Evolutionary conservation across 2,329 filamentous ascomycete genomes (phyloP).

Genomic region (Zelopaecilomyces penicillatus): DNA sequence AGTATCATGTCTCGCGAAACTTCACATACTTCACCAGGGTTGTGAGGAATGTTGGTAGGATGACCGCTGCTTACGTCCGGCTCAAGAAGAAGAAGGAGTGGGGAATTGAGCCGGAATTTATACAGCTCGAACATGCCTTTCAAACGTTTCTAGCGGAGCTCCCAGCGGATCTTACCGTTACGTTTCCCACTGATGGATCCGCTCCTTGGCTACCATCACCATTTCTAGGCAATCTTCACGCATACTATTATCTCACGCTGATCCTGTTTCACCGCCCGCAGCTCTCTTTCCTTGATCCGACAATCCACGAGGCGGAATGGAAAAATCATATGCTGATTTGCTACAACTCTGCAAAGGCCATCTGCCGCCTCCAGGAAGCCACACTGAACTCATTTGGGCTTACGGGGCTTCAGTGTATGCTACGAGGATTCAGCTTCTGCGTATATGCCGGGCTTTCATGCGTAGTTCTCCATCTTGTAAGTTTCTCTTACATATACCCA

Average conservation of each 20-base stretch:
- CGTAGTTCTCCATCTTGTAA: constrained; percentile 85
- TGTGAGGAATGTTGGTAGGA: constrained; percentile 67
- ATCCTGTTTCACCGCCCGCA: constrained; percentile 87
- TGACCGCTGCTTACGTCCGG: constrained; percentile 66
- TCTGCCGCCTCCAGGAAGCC: constrained; percentile 82
- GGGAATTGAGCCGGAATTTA: constrained; percentile 77
- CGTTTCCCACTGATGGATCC: constrained; percentile 68
- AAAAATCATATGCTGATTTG: constrained; percentile 82
- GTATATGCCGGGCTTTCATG: constrained; percentile 90
- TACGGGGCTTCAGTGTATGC: constrained; percentile 80
- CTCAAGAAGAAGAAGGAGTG: constrained; percentile 75
- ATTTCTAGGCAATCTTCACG: constrained; percentile 82
- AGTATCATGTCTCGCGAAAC: constrained; percentile 71
- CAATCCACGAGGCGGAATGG: constrained; percentile 64
- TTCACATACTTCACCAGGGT: constrained; percentile 74
- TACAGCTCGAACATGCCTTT: constrained; percentile 69
- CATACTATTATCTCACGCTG: constrained; percentile 76
- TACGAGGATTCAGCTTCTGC: constrained; percentile 86
- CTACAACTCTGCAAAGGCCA: constrained; percentile 72
- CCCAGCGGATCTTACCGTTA: constrained; percentile 68
- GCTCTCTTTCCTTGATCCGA: constrained; percentile 68
- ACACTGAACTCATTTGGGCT: constrained; percentile 70
- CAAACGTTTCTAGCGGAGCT: constrained; percentile 68
- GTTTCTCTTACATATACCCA: constrained; percentile 27
- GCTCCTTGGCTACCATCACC: constrained; percentile 79